Evolutionary conservation across 1,284 basidiomycete species (phyloP), one percentile per base, ranked within the genome.

Genomic region (Malassezia restricta): DNA sequence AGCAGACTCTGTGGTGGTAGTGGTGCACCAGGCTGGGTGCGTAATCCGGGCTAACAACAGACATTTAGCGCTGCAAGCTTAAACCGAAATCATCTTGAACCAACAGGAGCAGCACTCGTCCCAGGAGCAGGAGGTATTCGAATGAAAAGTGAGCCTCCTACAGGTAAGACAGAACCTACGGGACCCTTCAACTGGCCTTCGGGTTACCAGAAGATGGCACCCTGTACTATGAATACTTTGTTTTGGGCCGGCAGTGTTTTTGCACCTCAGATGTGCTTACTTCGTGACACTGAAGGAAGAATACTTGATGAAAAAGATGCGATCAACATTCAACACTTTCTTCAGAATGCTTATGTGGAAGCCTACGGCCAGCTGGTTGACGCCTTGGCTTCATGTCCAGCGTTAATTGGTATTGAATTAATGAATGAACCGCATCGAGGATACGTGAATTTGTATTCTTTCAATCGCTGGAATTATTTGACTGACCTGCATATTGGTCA

Each of bases 381-480:
- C 46, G 77, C 81, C 0, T 77, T 96, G 1, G 83, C 82, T 6
- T 79, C 82, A 52, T 74, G 91, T 32, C 82, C 86, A 9, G 83
- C 82, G 3, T 85, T 94, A 0, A 67, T 94, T 14, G 92, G 92
- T 0, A 91, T 95, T 56, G 86, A 96, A 79, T 63, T 73, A 27
- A 85, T 95, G 80, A 98, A 98, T 66, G 92, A 98, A 74, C 92
- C 92, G 0, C 91, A 98, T 75, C 79, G 84, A 65, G 94, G 92
- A 24, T 94, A 90, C 68, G 82, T 94, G 56, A 81, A 85, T 51
- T 76, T 92, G 3, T 78, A 81, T 38, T 87, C 87, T 3, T 79
- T 95, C 47, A 83, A 95, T 64, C 77, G 77, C 30, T 96, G 87
- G 76, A 83, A 95, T 43, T 68, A 94, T 74, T 89, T 87, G 59